phyloP scores from a whole-genome alignment of 2,329 filamentous ascomycete species.

The Fonsecaea pedrosoi region DNA sequence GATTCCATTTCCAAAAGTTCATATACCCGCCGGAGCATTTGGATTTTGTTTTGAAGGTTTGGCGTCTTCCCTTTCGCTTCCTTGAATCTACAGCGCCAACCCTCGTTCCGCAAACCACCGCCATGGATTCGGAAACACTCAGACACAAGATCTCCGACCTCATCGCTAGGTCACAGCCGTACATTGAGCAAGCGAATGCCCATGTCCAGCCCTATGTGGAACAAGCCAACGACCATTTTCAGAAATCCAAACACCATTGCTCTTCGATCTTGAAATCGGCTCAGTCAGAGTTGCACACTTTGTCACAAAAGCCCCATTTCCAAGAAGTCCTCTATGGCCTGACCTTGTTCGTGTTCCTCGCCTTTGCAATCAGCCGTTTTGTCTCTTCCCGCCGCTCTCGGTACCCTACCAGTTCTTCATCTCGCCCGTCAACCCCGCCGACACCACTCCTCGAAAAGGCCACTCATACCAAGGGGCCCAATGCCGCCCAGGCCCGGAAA shows the following conservation, averaged over 20 bases:
- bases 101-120: background rate
- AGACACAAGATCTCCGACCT: constrained; percentile 28
- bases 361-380: constrained; percentile 25
- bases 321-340: constrained; percentile 44
- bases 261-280: constrained; percentile 26
- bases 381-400: constrained; percentile 29
- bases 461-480: background rate
- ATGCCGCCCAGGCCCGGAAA: constrained; percentile 24
- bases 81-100: background rate
- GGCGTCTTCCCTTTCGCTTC: background rate
- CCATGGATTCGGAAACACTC: constrained; percentile 27
- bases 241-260: constrained; percentile 31
- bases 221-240: constrained; percentile 23
- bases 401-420: background rate
- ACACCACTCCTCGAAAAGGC: constrained; percentile 37
- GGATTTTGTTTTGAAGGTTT: background rate
- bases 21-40: constrained; percentile 16
- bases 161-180: constrained; percentile 31
- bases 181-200: constrained; percentile 23
- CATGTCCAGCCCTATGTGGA: constrained; percentile 31
- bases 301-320: constrained; percentile 37
- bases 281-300: constrained; percentile 35
- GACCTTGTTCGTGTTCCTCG: constrained; percentile 42
- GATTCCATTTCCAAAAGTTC: constrained; percentile 14
- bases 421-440: constrained; percentile 31